Evolutionary conservation across 345 rosid species (phyloP).

Genomic region (Cardamine resedifolia): DNA sequence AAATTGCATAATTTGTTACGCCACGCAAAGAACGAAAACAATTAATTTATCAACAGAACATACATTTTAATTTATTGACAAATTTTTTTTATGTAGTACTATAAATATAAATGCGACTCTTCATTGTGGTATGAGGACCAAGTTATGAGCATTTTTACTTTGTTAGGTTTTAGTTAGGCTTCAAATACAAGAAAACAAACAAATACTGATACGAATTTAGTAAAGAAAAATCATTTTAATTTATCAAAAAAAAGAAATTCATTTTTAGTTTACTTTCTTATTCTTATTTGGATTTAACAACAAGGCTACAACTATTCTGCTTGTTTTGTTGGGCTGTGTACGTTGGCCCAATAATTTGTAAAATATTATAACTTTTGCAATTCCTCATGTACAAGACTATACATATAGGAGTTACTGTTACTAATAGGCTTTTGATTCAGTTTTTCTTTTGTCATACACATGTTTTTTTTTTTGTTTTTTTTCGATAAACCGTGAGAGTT

Average conservation of each 20-base stretch:
- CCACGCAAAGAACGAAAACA: constrained; percentile 3
- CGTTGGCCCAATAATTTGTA: constrained; percentile 8
- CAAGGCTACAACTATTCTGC: background rate
- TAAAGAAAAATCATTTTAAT: background rate
- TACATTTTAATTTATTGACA: constrained; percentile 15
- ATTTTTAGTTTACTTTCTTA: background rate
- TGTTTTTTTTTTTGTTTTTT: too few species aligned
- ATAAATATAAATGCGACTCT: constrained; percentile 23
- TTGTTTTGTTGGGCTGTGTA: background rate
- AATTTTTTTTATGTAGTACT: too few species aligned
- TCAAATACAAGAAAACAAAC: constrained; percentile 11
- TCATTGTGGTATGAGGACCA: constrained; percentile 29
- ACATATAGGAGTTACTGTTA: background rate
- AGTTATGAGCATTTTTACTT: background rate
- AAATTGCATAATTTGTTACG: constrained; percentile 11
- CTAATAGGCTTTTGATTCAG: background rate
- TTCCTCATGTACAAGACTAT: background rate
- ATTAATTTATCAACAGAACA: constrained; percentile 3
- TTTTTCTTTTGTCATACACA: background rate
- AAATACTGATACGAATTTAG: background rate
- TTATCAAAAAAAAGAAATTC: too few species aligned
- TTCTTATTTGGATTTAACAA: background rate
- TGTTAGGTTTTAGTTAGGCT: constrained; percentile 12
- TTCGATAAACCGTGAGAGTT: too few species aligned
- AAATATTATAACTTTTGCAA: background rate